Base-by-base conservation (phyloP, 208 protist species). In the Leishmania turanica region DNA sequence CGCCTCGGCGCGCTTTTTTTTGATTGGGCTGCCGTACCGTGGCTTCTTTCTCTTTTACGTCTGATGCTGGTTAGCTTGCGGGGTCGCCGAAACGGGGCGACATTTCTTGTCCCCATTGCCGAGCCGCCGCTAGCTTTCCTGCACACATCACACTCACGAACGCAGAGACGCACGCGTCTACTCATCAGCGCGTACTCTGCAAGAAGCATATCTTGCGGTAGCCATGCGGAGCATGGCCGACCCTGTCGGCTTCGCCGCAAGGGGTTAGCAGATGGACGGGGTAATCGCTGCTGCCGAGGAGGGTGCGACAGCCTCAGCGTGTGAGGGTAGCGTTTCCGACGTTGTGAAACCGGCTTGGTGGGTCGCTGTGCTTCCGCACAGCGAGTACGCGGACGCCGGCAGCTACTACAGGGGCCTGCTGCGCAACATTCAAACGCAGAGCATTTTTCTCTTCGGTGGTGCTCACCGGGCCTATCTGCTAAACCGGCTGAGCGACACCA, bases 311-410 rank as follows among this genome's bases (percentile, higher is more conserved):
- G 81, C 47, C 49, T 31, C 58, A 17, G 64, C 65, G 31, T 62
- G 47, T 60, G 77, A 72, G 62, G 76, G 73, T 58, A 62, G 73
- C 62, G 54, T 84, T 13, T 69, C 75, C 13, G 54, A 56, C 34
- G 54, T 77, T 17, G 80, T 65, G 24, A 47, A 53, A 49, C 65
- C 65, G 2, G 73, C n/a, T 3, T 79, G 74, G 74, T 79, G 79
- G n/a, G 83, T 83, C 37, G 83, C 79, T n/a, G 70, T 87, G 58
- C 83, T 75, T 75, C 79, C 83, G 58, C 79, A 87, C 27, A 70
- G 83, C 64, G 79, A 87, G 60, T 83, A 81, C 83, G 81, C 83
- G 17, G 75, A 87, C 45, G 83, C 80, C 8, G 75, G 78, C 17
- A 31, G 51, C 58, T 83, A 83, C 54, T 83, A 87, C 79, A 47